Evolutionary conservation across 2,329 filamentous ascomycete species (phyloP).

Genomic region (Trichoderma semiorbis): DNA sequence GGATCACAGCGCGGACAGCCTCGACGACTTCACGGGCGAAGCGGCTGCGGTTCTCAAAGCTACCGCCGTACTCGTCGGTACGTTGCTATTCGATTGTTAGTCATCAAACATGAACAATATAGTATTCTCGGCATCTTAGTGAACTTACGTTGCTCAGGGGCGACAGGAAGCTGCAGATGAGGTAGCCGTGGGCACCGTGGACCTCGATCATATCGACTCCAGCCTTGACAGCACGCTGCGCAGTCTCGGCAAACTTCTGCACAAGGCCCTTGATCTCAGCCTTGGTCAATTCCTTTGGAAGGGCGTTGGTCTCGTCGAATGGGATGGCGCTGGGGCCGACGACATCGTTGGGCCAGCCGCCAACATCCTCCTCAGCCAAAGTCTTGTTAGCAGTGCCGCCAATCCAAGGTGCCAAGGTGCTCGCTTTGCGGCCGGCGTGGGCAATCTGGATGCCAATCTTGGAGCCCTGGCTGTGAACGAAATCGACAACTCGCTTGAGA

Average conservation of each 20-base stretch:
- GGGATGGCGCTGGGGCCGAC: slow-evolving; percentile 50
- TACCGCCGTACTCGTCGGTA: slow-evolving; percentile 63
- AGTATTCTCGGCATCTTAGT: neutral
- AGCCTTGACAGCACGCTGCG: slow-evolving; percentile 59
- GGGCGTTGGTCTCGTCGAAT: slow-evolving; percentile 58
- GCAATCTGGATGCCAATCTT: slow-evolving; percentile 76
- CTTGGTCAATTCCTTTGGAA: slow-evolving; percentile 64
- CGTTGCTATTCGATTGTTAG: slow-evolving; percentile 40
- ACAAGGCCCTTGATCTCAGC: slow-evolving; percentile 66
- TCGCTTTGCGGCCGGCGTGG: slow-evolving; percentile 73
- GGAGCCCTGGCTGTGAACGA: slow-evolving; percentile 73
- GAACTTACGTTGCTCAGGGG: slow-evolving; percentile 50
- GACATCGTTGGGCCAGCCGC: slow-evolving; percentile 57
- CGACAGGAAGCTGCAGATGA: slow-evolving; percentile 63
- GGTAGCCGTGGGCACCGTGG: slow-evolving; percentile 63
- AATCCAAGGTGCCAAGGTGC: slow-evolving; percentile 63
- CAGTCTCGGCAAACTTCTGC: slow-evolving; percentile 55
- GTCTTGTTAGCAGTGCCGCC: slow-evolving; percentile 41
- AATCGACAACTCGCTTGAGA: slow-evolving; percentile 68
- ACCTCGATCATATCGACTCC: slow-evolving; percentile 76
- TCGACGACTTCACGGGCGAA: slow-evolving; percentile 53
- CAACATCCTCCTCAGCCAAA: slow-evolving; percentile 49
- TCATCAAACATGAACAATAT: neutral
- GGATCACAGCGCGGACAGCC: slow-evolving; percentile 50
- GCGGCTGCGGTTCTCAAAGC: slow-evolving; percentile 63